Percentiles rank a stretch among this genome's conserved stretches.
Conservation (phyloP, 2,329 filamentous ascomycete genomes). For the Metarhizium rileyi region DNA sequence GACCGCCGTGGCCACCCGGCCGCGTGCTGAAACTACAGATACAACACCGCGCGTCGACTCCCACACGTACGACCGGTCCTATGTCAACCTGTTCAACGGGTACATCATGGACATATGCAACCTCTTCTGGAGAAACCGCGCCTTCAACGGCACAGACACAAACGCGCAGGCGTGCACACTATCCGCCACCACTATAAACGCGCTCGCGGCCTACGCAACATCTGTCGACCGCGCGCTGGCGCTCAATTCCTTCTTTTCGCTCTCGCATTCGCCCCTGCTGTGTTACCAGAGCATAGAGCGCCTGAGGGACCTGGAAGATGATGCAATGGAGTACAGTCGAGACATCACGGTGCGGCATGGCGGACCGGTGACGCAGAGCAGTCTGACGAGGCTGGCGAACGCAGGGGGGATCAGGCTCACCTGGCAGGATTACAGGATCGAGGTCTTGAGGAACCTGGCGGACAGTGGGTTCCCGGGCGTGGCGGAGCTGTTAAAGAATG, state of each 20-base stretch:
- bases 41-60: conserved; percentile 20
- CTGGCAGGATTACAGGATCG: conserved; percentile 67
- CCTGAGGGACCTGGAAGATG: conserved; percentile 48
- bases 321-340: conserved; percentile 30
- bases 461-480: conserved; percentile 55
- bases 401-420: conserved; percentile 56
- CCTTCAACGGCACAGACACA: conserved; percentile 56
- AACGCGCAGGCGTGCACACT: conserved; percentile 49
- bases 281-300: conserved; percentile 45
- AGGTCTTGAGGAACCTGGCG: conserved; percentile 61
- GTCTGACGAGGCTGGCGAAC: conserved; percentile 50
- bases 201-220: conserved; percentile 38
- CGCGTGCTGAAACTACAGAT: conserved; percentile 6
- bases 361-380: conserved; percentile 61
- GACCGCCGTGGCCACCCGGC: conserved; percentile 38
- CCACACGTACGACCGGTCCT: conserved; percentile 42
- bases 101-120: conserved; percentile 85
- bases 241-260: conserved; percentile 42
- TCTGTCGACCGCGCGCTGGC: conserved; percentile 36
- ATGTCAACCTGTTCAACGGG: conserved; percentile 66
- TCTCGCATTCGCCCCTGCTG: conserved; percentile 49
- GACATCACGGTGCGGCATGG: conserved; percentile 43
- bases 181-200: conserved; percentile 31
- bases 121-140: conserved; percentile 66
- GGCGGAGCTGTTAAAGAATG: conserved; percentile 65